Evolutionary conservation across 2,329 filamentous ascomycete species (phyloP), one percentile per base, ranked within the genome.

Genomic region (Talaromyces albobiverticillius): DNA sequence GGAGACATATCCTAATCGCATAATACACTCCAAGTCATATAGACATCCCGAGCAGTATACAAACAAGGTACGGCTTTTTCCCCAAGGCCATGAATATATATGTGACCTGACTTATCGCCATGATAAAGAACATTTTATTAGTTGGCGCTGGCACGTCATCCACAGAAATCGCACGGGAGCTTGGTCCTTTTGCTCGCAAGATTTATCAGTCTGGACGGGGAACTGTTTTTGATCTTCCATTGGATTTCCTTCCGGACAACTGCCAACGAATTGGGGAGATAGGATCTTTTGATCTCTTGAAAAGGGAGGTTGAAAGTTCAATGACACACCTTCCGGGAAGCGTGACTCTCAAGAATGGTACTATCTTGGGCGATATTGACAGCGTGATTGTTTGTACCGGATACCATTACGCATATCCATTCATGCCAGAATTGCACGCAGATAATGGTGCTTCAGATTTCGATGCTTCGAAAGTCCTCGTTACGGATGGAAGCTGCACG

Each of bases 371-470:
- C 16, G 73, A 77, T 8, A 81, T 90, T 32, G 79, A 90, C 60
- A 71, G 74, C 13, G 76, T 90, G 0, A 76, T 90, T n/a, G 64
- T 90, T 3, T 83, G 80, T 13, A 89, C 87, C 0, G 87, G 87
- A 0, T 90, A 90, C 61, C 81, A 86, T 60, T 82, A 83, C 13
- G 82, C 83, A 0, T 79, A 86, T 18, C 86, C 86, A 0, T 90
- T 88, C 60, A 71, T 90, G 0, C 65, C 72, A 0, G 67, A 81
- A 7, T 72, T 79, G 16, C 79, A 79, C 67, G 62, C 74, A 54
- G 74, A 81, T 75, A 56, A 68, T 11, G 69, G 68, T 0, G 51
- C 70, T 0, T 67, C 75, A 0, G 65, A 77, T 1, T 62, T 81
- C 0, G 83, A 83, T 0, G 72, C 77, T 34, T 76, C 82, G 0